Base-by-base conservation (phyloP, 2,329 filamentous ascomycete species). In the Fusarium oligoseptatum region DNA sequence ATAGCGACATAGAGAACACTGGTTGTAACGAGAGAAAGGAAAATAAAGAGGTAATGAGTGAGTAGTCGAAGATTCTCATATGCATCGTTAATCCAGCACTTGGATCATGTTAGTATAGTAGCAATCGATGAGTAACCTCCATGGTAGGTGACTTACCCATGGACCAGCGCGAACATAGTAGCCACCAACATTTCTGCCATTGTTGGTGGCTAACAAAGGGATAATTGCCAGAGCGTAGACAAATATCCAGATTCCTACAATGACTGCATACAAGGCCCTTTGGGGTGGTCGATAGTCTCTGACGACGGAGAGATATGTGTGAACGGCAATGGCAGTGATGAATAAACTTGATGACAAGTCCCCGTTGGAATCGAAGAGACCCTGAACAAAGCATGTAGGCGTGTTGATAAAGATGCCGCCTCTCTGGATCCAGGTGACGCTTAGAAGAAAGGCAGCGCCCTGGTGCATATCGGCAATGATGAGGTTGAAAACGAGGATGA, bases 401-500 rank as follows among this genome's bases (percentile, higher is more conserved):
- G 86, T 87, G 4, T 86, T 84, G 5, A 91, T 88, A 3, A 86
- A 77, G 32, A 93, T 87, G 4, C 83, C 84, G 77, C 92, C 85
- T 24, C 83, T 80, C 1, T 81, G 80, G 10, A 92, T 83, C 88
- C 91, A 92, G 43, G 87, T 82, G 17, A 88, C 86, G 74, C 91
- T 92, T 52, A 93, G 84, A 62, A 92, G 75, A 78, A 93, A 94
- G 8, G 90, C 89, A 3, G 89, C 78, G 10, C 89, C 86, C 78
- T 93, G 92, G 77, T 92, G 89, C 60, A 92, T 86, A 77, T 94
- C 92, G 68, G 92, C 91, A 45, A 92, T 81, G 15, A 94, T 84
- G 4, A 94, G 87, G 80, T 93, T 93, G 81, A 92, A 89, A 67
- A 94, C 90, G n/a, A 94, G 85, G 2, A 94, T 84, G 39, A 93